Percentiles rank a stretch among this genome's conserved stretches.
phyloP scores from a whole-genome alignment of 352 stramenopile species.

The Aphanomyces euteiches region DNA sequence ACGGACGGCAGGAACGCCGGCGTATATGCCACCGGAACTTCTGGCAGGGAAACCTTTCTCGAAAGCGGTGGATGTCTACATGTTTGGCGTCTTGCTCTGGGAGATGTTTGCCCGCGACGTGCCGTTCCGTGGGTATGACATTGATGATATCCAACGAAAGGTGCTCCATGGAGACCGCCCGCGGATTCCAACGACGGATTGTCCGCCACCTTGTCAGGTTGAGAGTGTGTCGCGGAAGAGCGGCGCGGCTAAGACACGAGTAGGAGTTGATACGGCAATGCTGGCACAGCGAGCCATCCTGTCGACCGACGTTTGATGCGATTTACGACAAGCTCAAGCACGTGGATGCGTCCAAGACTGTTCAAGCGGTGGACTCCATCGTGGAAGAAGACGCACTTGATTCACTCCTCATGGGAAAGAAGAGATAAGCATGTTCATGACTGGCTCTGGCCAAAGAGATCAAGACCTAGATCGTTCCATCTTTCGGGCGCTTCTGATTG shows the following conservation, averaged over 20 bases:
- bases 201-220: slow-evolving; percentile 52
- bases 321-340: slow-evolving; percentile 46
- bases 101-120: slow-evolving; percentile 84
- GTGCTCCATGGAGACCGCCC: slow-evolving; percentile 74
- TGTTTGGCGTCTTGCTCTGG: slow-evolving; percentile 90
- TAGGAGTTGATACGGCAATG: slow-evolving; percentile 33
- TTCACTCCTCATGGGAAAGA: slow-evolving; percentile 41
- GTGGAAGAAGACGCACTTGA: slow-evolving; percentile 61
- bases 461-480: slow-evolving; percentile 76
- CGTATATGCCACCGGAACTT: slow-evolving; percentile 87
- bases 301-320: slow-evolving; percentile 37
- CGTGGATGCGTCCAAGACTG: slow-evolving; percentile 36
- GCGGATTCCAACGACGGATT: slow-evolving; percentile 67
- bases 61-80: slow-evolving; percentile 90
- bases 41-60: slow-evolving; percentile 77
- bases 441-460: slow-evolving; percentile 47
- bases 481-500: slow-evolving; percentile 57
- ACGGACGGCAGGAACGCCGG: slow-evolving; percentile 81
- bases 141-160: slow-evolving; percentile 63
- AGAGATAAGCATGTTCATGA: slow-evolving; percentile 31
- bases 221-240: background rate
- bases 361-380: slow-evolving; percentile 40
- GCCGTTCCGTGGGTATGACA: slow-evolving; percentile 69
- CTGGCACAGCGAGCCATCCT: slow-evolving; percentile 30
- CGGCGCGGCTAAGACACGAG: background rate